A percentile compares a stretch with the other conserved stretches of the same genome.
phyloP scores from a whole-genome alignment of 179 eudicot species.

The Beta corolliflora region DNA sequence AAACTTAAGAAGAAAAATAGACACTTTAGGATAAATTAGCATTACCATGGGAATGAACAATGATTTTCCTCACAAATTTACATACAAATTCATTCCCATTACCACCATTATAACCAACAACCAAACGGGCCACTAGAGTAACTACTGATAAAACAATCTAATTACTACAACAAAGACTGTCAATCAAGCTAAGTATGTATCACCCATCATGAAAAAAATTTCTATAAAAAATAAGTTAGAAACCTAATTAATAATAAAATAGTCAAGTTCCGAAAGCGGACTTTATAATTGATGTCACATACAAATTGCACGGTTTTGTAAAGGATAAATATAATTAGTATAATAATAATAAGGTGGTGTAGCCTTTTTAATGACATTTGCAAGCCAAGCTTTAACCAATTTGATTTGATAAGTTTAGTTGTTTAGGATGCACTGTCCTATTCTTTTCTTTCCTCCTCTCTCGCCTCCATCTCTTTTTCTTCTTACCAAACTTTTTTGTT shows the following conservation, averaged over 20 bases:
- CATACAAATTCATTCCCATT: too few relatives aligned
- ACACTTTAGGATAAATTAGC: too few relatives aligned
- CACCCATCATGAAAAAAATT: neutral
- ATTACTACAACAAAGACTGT: slow-evolving; percentile 1
- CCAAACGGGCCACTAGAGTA: too few relatives aligned
- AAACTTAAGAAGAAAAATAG: too few relatives aligned
- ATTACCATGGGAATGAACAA: too few relatives aligned
- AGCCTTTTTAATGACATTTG: slow-evolving; percentile 35
- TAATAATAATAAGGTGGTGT: slow-evolving; percentile 32
- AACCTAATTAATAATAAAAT: too few relatives aligned
- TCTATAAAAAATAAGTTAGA: too few relatives aligned
- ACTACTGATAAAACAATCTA: neutral
- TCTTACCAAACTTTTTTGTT: neutral
- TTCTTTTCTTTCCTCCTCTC: slow-evolving; percentile 12
- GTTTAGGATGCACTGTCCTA: slow-evolving; percentile 34
- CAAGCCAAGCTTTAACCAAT: slow-evolving; percentile 43
- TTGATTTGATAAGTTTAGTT: slow-evolving; percentile 34
- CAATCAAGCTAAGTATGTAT: neutral
- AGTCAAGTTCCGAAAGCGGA: neutral
- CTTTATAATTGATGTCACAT: neutral
- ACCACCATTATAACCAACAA: too few relatives aligned
- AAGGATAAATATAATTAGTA: neutral
- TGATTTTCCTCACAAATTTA: too few relatives aligned
- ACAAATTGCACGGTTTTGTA: neutral
- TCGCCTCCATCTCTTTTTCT: neutral